These are phyloP conservation scores for Sedum album DNA, from an alignment of 164 flowering plant species.

Conservation along the genomic window DNA sequence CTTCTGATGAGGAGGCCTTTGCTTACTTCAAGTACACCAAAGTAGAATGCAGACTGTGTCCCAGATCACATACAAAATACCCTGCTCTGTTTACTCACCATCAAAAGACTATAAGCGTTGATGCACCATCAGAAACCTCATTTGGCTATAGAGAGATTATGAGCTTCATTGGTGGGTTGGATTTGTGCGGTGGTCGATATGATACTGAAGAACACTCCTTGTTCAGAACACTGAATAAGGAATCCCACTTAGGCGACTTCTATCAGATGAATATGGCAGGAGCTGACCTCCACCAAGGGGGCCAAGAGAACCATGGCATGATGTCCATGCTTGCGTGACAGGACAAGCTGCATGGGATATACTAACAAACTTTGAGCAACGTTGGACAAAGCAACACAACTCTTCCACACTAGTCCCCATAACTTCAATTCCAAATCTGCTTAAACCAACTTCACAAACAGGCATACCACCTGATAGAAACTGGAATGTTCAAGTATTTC, in stretches of 20 bases:
- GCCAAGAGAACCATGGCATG: slow-evolving; percentile 98
- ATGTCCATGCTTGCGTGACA: slow-evolving; percentile 64
- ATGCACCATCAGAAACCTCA: slow-evolving; percentile 23
- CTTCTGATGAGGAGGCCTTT: slow-evolving; percentile 72
- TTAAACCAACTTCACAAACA: slow-evolving; percentile 12
- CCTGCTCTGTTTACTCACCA: slow-evolving; percentile 81
- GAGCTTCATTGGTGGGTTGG: slow-evolving; percentile 87
- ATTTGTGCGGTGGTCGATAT: slow-evolving; percentile 81
- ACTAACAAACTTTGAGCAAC: slow-evolving; percentile 70
- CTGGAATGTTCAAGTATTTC: slow-evolving; percentile 79
- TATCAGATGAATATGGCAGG: slow-evolving; percentile 62
- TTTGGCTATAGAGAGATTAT: slow-evolving; percentile 48
- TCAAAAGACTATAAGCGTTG: slow-evolving; percentile 78
- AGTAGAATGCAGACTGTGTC: slow-evolving; percentile 71
- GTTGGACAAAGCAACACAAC: slow-evolving; percentile 76
- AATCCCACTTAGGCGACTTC: slow-evolving; percentile 53
- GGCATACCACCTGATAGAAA: slow-evolving; percentile 18
- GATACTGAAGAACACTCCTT: slow-evolving; percentile 76
- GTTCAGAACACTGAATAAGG: slow-evolving; percentile 52
- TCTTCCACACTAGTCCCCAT: slow-evolving; percentile 39
- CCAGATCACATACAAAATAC: slow-evolving; percentile 52
- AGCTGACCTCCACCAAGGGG: slow-evolving; percentile 65
- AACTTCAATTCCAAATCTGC: slow-evolving; percentile 26
- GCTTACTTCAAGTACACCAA: slow-evolving; percentile 61
- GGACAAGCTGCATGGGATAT: slow-evolving; percentile 85